Conservation (phyloP, 1,139 yeast species). For the Wickerhamomyces sp. region DNA sequence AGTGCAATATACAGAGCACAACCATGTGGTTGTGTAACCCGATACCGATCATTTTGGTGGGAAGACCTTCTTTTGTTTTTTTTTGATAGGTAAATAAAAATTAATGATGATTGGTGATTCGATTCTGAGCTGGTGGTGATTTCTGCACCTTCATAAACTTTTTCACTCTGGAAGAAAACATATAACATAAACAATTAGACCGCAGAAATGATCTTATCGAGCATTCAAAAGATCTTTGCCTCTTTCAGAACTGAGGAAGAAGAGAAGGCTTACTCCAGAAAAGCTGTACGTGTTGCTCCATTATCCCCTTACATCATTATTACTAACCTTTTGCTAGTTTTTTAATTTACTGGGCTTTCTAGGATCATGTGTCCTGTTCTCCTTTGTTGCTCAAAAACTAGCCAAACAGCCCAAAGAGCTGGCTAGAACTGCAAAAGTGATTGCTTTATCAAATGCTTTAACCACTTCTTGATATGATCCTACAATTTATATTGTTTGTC, state of each 20-base stretch:
- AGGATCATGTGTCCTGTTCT: conserved; percentile 76
- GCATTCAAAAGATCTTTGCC: conserved; percentile 71
- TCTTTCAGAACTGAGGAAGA: conserved; percentile 85
- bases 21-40: conserved; percentile 42
- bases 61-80: conserved; percentile 14
- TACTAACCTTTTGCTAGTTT: conserved; percentile 33
- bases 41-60: conserved; percentile 72
- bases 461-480: too few relatives aligned
- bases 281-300: conserved; percentile 43
- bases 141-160: not conserved
- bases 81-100: not conserved
- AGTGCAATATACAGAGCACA: conserved; percentile 74
- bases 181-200: not conserved
- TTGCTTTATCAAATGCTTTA: conserved; percentile 18
- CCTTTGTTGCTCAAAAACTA: conserved; percentile 70
- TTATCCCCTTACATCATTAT: not conserved
- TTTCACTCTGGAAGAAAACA: too few relatives aligned
- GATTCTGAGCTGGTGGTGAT: not conserved
- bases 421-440: conserved; percentile 18
- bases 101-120: not conserved
- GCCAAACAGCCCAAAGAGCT: conserved; percentile 29
- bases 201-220: conserved; percentile 48
- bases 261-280: conserved; percentile 69
- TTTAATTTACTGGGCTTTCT: conserved; percentile 77
- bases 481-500: too few relatives aligned